A percentile compares a stretch with the other conserved stretches of the same genome.
phyloP scores from a whole-genome alignment of 306 rosid species.

The Vicia sativa region DNA sequence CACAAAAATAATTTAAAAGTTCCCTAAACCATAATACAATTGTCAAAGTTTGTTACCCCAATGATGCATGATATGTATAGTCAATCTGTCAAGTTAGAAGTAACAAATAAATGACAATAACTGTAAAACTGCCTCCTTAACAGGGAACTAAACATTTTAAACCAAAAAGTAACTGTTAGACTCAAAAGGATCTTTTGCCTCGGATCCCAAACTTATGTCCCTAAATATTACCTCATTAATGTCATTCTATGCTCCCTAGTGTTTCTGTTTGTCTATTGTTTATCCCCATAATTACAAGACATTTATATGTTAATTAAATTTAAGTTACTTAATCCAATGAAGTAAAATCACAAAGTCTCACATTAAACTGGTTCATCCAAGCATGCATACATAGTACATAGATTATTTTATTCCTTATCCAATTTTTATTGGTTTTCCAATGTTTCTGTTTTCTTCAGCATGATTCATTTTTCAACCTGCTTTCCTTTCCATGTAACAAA shows the following conservation, averaged over 20 bases:
- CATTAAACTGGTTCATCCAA: constrained; percentile 12
- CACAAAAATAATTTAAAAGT: no score
- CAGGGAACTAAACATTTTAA: constrained; percentile 37
- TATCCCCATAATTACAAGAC: constrained; percentile 38
- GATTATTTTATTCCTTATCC: background rate
- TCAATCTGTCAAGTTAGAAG: constrained; percentile 15
- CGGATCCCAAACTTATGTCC: constrained; percentile 45
- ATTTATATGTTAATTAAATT: constrained; percentile 25
- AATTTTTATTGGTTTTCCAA: constrained; percentile 19
- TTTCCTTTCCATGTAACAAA: no score
- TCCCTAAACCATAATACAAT: background rate
- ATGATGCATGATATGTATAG: constrained; percentile 9
- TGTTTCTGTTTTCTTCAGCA: constrained; percentile 26
- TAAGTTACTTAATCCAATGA: constrained; percentile 18
- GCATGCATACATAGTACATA: constrained; percentile 36
- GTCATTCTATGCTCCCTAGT: constrained; percentile 23
- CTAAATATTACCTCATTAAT: constrained; percentile 24
- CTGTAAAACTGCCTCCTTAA: constrained; percentile 44
- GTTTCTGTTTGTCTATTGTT: constrained; percentile 28
- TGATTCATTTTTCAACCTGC: no score
- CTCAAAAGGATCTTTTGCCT: constrained; percentile 42
- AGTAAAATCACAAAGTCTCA: constrained; percentile 24
- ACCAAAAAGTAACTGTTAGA: constrained; percentile 36
- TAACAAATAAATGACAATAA: constrained; percentile 30
- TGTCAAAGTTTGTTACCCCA: constrained; percentile 7